Evolutionary conservation across 2,329 filamentous ascomycete genomes (phyloP).

Genomic region (Xylariomycetidae sp.): DNA sequence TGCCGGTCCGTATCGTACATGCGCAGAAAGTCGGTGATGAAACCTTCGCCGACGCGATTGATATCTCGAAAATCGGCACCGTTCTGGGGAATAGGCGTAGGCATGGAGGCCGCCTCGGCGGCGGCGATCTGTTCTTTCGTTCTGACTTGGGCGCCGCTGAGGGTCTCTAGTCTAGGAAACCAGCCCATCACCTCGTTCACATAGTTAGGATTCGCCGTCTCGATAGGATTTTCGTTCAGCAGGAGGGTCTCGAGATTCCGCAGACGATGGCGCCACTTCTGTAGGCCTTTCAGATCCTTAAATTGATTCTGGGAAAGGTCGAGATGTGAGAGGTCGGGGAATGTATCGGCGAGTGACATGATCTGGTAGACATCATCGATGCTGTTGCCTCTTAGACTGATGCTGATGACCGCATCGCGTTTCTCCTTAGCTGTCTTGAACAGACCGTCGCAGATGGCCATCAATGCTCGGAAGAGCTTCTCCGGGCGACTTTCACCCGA

Average conservation of each 20-base stretch:
- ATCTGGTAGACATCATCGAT: constrained; percentile 70
- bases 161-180: constrained; percentile 74
- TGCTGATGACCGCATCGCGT: constrained; percentile 72
- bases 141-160: constrained; percentile 73
- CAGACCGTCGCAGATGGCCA: constrained; percentile 75
- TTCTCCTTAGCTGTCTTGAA: constrained; percentile 71
- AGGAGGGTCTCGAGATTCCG: constrained; percentile 75
- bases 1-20: constrained; percentile 69
- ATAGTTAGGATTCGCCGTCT: constrained; percentile 54
- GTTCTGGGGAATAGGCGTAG: constrained; percentile 57
- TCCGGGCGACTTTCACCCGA: constrained; percentile 63
- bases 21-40: constrained; percentile 68
- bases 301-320: constrained; percentile 85
- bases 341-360: constrained; percentile 69
- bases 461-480: constrained; percentile 89
- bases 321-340: constrained; percentile 82
- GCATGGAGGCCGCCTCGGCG: constrained; percentile 41
- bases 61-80: constrained; percentile 71
- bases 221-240: constrained; percentile 71
- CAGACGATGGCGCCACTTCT: constrained; percentile 76
- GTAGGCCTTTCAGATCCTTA: constrained; percentile 60
- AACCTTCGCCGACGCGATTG: constrained; percentile 67
- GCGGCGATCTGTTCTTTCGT: constrained; percentile 65
- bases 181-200: constrained; percentile 68
- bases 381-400: constrained; percentile 77